Conservation (phyloP, 192 early-diverging fungal genomes). For the Umbelopsis vinacea region DNA sequence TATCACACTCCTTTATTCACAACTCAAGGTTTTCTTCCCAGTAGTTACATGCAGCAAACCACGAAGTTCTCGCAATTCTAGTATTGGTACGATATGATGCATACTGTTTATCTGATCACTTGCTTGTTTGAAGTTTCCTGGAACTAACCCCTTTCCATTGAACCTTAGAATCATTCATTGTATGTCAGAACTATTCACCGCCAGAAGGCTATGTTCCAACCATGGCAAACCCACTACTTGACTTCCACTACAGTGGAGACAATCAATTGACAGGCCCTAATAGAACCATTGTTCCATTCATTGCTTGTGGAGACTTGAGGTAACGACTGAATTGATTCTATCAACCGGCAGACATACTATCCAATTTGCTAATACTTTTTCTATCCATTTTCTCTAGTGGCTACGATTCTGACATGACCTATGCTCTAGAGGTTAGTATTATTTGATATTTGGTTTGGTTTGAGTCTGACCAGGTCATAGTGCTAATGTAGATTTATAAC, state of each 20-base stretch:
- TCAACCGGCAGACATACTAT: constrained; percentile 12
- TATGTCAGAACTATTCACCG: constrained; percentile 89
- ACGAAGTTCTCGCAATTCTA: constrained; percentile 90
- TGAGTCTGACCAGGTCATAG: not conserved
- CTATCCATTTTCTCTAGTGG: constrained; percentile 48
- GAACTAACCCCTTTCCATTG: not conserved
- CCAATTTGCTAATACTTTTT: not conserved
- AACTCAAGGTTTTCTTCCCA: constrained; percentile 92
- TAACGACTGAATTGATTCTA: constrained; percentile 27
- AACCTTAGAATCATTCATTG: constrained; percentile 83
- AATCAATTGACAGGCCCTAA: constrained; percentile 68
- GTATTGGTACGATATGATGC: constrained; percentile 55
- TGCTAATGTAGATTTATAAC: not conserved
- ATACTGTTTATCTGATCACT: not conserved
- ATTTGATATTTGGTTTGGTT: constrained; percentile 28
- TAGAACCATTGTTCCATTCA: constrained; percentile 84
- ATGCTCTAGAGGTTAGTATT: constrained; percentile 61
- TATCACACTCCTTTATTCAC: constrained; percentile 87
- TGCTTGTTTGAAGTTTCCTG: not conserved
- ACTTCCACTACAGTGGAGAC: constrained; percentile 67
- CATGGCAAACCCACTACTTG: constrained; percentile 90
- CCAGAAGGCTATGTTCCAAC: constrained; percentile 84
- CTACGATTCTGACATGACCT: constrained; percentile 90
- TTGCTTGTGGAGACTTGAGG: constrained; percentile 90
- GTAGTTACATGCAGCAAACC: constrained; percentile 92